Conservation (phyloP, 495 filamentous ascomycete genomes). For the Penicillium atrosanguineum region DNA sequence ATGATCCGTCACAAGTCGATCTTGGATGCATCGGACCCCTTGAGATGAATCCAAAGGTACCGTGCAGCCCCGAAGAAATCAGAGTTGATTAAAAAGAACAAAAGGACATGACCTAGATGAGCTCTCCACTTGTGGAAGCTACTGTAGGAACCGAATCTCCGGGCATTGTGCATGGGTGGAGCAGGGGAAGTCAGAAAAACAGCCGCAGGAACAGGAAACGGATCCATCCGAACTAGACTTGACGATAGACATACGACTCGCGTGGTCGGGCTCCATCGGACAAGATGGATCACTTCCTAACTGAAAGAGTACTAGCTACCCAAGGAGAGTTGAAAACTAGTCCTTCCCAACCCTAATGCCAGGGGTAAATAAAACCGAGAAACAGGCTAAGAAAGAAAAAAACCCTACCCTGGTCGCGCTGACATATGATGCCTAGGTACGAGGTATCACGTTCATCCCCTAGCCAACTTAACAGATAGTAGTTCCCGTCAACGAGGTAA, state of each 20-base stretch:
- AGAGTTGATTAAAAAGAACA: conserved; percentile 13
- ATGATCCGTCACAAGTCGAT: conserved; percentile 21
- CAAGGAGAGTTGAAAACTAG: not conserved
- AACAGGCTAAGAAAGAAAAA: not conserved
- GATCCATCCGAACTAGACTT: conserved; percentile 26
- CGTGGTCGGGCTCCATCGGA: conserved; percentile 29
- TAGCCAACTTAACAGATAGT: conserved; percentile 7
- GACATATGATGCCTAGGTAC: conserved; percentile 30
- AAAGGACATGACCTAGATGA: conserved; percentile 2
- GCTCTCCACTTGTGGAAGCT: conserved; percentile 24
- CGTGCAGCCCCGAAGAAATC: conserved; percentile 5
- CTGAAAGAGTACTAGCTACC: conserved; percentile 1
- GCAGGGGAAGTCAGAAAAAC: conserved; percentile 14
- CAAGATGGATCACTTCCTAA: conserved; percentile 8
- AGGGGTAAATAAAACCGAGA: conserved; percentile 1
- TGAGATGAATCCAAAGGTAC: conserved; percentile 6
- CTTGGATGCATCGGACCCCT: conserved; percentile 15
- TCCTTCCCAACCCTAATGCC: conserved; percentile 11
- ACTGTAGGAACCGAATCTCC: conserved; percentile 28
- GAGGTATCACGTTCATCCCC: conserved; percentile 4
- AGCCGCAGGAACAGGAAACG: conserved; percentile 32
- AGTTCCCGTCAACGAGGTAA: conserved; percentile 5
- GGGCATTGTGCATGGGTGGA: conserved; percentile 25
- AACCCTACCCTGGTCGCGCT: not conserved
- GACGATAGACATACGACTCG: conserved; percentile 13